Base-by-base conservation (phyloP, 192 early-diverging fungal genomes). In the Coemansia furcata region DNA sequence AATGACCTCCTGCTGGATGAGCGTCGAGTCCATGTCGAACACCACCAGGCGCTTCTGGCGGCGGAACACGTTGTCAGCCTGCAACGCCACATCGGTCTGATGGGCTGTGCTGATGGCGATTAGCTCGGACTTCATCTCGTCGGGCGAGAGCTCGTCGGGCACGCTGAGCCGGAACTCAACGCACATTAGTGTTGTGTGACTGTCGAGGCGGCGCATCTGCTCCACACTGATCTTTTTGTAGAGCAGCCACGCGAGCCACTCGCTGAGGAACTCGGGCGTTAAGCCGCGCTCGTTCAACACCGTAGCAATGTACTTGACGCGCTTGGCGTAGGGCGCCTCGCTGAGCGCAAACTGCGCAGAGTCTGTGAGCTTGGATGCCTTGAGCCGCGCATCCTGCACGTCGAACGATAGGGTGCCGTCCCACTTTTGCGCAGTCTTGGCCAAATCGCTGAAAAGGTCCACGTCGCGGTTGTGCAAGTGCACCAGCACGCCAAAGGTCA, bases 21-120 rank as follows among this genome's bases (percentile, higher is more conserved):
- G 73, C 6, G 97, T 99, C 4, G 95, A 97, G 77, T 99, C 97
- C 97, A 99, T 99, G 80, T 99, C 97, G 82, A 99, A 99, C 29
- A 99, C 94, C 6, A 95, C 95, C 60, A 99, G 85, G 44, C 97
- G 87, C 79, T 97, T 97, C 66, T 96, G 86, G 43, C 87, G 84
- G 36, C 96, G 80, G 77, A 91, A 97, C 7, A 97, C 92, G 61
- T 93, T 91, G 81, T 93, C 88, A 4, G 85, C 86, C 76, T 98
- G 96, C 70, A 98, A 62, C 11, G 94, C 93, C 6, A 97, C 91
- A 74, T 95, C 94, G 0, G 90, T 86, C 46, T 87, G 84, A 73
- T 90, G 86, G n/a, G 71, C 83, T 7, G 80, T 77, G 65, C 89
- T 91, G 6, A 96, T 74, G 36, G 86, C 85, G 63, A 93, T 91